phyloP scores from a whole-genome alignment of 345 rosid species.

The Gossypium bickii region DNA sequence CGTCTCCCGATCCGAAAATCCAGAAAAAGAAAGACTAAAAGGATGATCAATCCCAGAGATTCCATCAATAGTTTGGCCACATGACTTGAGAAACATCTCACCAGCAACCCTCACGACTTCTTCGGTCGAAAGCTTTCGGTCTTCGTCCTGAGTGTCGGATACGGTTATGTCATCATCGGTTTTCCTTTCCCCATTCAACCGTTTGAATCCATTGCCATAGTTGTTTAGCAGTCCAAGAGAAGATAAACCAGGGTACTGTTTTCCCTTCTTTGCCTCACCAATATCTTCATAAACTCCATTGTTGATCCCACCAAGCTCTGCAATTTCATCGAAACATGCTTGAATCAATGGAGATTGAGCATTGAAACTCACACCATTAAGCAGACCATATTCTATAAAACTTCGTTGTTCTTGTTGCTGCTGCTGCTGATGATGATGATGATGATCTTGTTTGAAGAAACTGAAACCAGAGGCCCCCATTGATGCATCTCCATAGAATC shows the following conservation, averaged over 20 bases:
- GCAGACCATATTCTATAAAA: slow-evolving; percentile 15
- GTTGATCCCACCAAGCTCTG: slow-evolving; percentile 15
- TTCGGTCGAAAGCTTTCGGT: slow-evolving; percentile 28
- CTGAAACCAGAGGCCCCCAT: not conserved
- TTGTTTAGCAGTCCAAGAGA: slow-evolving; percentile 41
- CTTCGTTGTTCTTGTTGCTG: not conserved
- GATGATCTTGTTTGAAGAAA: not conserved
- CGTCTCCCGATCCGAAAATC: slow-evolving; percentile 30
- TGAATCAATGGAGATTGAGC: slow-evolving; percentile 26
- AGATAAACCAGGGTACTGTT: slow-evolving; percentile 23
- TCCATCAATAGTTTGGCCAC: slow-evolving; percentile 12
- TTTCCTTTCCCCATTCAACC: slow-evolving; percentile 21
- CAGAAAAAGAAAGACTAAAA: slow-evolving; percentile 21
- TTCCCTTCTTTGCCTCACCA: slow-evolving; percentile 16
- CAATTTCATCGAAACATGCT: slow-evolving; percentile 24
- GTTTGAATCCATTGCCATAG: slow-evolving; percentile 25
- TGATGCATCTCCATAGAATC: slow-evolving; percentile 17
- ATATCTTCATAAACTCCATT: slow-evolving; percentile 7
- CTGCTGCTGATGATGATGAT: not conserved
- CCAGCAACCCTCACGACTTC: slow-evolving; percentile 47
- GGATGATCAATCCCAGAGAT: slow-evolving; percentile 18
- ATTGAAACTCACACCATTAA: slow-evolving; percentile 25
- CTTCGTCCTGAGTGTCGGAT: not conserved
- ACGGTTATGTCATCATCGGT: slow-evolving; percentile 7
- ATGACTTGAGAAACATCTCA: slow-evolving; percentile 34